A percentile compares a stretch with the other conserved stretches of the same genome.
phyloP scores from a whole-genome alignment of 2,329 filamentous ascomycete genomes.

The Fusarium bactridioides region DNA sequence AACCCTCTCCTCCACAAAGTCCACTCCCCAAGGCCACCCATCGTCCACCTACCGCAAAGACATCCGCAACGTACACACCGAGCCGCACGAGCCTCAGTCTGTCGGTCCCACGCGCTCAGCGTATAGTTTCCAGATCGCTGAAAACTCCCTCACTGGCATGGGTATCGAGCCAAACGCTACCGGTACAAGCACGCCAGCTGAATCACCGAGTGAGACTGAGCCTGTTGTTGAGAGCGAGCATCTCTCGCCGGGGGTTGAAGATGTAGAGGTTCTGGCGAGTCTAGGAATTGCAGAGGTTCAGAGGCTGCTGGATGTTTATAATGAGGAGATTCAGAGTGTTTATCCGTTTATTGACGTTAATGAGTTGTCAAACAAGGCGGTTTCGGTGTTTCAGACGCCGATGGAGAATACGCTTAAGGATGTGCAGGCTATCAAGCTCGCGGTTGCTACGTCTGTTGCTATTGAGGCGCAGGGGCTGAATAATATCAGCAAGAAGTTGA shows the following conservation, averaged over 20 bases:
- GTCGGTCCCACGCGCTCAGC: not conserved
- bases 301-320: not conserved
- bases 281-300: not conserved
- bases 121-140: conserved; percentile 8
- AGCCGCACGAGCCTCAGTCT: conserved; percentile 2
- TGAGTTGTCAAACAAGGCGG: not conserved
- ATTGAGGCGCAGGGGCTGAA: conserved; percentile 2
- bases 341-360: conserved; percentile 3
- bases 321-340: not conserved
- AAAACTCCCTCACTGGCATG: not conserved
- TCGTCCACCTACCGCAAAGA: not conserved
- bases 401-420: not conserved
- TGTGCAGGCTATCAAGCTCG: conserved; percentile 1
- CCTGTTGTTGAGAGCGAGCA: not conserved
- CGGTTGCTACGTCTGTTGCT: not conserved
- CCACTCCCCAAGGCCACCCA: not conserved
- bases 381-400: not conserved
- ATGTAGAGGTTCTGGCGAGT: not conserved
- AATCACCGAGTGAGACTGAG: not conserved
- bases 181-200: not conserved
- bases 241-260: not conserved
- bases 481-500: conserved; percentile 1
- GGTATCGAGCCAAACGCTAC: not conserved
- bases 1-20: not conserved
- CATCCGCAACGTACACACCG: not conserved